Evolutionary conservation across 2,329 filamentous ascomycete genomes (phyloP).

Genomic region (Epicoccum sorghinum): DNA sequence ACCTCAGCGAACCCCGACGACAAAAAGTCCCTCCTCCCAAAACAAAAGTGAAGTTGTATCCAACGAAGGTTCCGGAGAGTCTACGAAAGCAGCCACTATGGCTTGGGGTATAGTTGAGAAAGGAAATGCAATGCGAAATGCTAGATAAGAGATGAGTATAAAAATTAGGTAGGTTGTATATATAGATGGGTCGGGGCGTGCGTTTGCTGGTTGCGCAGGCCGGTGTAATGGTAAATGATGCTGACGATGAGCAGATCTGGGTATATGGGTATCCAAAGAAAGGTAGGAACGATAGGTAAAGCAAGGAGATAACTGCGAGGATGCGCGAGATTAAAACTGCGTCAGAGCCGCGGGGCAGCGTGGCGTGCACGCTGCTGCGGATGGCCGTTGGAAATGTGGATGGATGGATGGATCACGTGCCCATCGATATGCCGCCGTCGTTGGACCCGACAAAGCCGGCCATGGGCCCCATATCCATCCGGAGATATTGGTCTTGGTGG

Average conservation of each 20-base stretch:
- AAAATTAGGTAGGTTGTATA: conserved; percentile 6
- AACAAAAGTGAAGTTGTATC: not conserved
- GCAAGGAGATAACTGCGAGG: not conserved
- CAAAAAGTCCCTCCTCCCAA: conserved; percentile 1
- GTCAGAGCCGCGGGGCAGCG: conserved; percentile 5
- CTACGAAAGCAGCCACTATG: conserved; percentile 5
- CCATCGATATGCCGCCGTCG: conserved; percentile 29
- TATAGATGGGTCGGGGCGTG: not conserved
- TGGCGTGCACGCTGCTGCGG: conserved; percentile 2
- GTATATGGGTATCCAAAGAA: conserved; percentile 27
- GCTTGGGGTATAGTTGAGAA: conserved; percentile 11
- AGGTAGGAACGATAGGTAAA: conserved; percentile 6
- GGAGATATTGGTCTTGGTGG: conserved; percentile 41
- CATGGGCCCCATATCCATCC: conserved; percentile 42
- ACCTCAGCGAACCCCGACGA: not conserved
- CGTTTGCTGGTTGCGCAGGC: not conserved
- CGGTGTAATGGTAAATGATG: not conserved
- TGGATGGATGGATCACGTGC: conserved; percentile 4
- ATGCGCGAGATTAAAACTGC: not conserved
- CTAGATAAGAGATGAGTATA: not conserved
- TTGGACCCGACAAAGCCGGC: conserved; percentile 37
- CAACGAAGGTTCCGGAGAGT: conserved; percentile 8
- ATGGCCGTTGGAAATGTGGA: not conserved
- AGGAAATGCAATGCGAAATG: not conserved
- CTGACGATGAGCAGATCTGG: conserved; percentile 8